Conservation (phyloP, 1,284 basidiomycete genomes). For the Ustilago vetiveriae region DNA sequence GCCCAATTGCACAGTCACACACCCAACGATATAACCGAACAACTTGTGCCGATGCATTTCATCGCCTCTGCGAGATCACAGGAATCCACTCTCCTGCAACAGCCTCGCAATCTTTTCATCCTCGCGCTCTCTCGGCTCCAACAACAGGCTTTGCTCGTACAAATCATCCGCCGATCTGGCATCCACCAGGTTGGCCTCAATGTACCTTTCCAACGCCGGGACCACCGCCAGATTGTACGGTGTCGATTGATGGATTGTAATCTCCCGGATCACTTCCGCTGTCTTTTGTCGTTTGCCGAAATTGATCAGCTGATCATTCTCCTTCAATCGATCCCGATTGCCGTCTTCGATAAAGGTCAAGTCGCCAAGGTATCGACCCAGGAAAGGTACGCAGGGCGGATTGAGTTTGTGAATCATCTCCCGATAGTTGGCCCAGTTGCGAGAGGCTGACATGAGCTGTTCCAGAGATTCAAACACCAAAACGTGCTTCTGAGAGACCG, state of each 20-base stretch:
- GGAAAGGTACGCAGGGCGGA: constrained; percentile 96
- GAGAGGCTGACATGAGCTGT: constrained; percentile 83
- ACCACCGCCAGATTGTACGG: constrained; percentile 81
- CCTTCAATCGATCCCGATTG: constrained; percentile 82
- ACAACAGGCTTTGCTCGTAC: constrained; percentile 83
- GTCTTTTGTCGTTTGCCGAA: constrained; percentile 94
- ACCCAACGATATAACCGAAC: not conserved
- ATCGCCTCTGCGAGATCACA: constrained; percentile 70
- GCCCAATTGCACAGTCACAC: not conserved
- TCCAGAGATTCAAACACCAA: constrained; percentile 75
- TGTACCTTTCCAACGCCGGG: constrained; percentile 76
- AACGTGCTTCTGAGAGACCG: constrained; percentile 75
- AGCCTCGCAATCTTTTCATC: constrained; percentile 82
- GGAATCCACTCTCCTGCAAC: constrained; percentile 86
- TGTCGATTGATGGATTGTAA: constrained; percentile 91
- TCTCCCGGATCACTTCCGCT: constrained; percentile 93
- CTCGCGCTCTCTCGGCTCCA: constrained; percentile 91
- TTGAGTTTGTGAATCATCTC: constrained; percentile 83
- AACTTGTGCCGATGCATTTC: not conserved
- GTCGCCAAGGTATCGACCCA: constrained; percentile 95
- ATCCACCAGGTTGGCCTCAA: constrained; percentile 77
- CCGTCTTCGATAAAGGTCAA: constrained; percentile 98
- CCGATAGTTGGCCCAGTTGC: constrained; percentile 93
- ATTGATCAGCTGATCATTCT: constrained; percentile 79
- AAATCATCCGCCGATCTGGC: constrained; percentile 61